Base-by-base conservation (phyloP, 495 filamentous ascomycete genomes). In the Penicillium bovifimosum region DNA sequence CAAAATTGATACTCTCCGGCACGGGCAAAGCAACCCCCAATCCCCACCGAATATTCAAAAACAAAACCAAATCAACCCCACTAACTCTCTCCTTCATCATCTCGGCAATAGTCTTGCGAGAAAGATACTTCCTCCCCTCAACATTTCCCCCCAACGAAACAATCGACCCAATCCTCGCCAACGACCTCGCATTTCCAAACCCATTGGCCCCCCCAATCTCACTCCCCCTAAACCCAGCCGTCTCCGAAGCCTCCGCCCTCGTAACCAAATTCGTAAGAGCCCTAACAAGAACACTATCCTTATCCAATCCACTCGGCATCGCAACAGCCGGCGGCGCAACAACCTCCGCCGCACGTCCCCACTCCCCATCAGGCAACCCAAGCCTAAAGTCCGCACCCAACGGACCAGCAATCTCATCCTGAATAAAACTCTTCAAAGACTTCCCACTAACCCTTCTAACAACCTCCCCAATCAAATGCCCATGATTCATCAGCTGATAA, bases 371-470 rank as follows among this genome's bases (percentile, higher is more conserved):
- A 1, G 60, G 33, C 0, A 68, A 45, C 1, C 70, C 70, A 6
- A 76, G 59, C 13, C 61, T 54, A 41, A 73, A 78, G 45, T 76
- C 75, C 1, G 74, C 75, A 5, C 53, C 55, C 7, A 71, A 50
- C 2, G 74, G 74, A 0, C 35, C 41, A 0, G 71, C 60, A 20
- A 78, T 58, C 41, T 77, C 68, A 3, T 77, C 64, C 9, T 54
- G 55, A 31, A 79, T 63, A 48, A 76, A 76, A 35, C 74, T 56
- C 27, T 56, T 57, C 33, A 76, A 47, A 0, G 61, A 24, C 26
- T 72, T 74, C 0, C 73, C 73, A 7, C 64, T 67, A 3, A 70
- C 59, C 5, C 69, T 66, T 10, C 60, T 61, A 9, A 77, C 61
- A 14, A 77, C 42, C 26, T 72, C 73, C 6, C 66, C 70, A 7